Evolutionary conservation across 495 filamentous ascomycete genomes (phyloP).

Genomic region (Neurospora sp.): DNA sequence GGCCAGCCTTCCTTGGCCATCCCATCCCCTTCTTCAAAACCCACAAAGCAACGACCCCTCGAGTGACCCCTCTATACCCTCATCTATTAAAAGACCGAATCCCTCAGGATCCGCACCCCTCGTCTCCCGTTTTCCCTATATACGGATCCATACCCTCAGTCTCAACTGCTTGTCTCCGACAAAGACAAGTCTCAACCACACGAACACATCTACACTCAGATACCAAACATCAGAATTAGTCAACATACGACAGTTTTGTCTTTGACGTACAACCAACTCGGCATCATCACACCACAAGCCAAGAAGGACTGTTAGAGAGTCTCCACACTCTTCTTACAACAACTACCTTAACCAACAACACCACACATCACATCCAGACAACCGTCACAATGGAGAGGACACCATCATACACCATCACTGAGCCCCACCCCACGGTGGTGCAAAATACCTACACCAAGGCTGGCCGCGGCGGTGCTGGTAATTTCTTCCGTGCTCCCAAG

Average conservation of each 20-base stretch:
- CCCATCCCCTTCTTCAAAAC: neutral
- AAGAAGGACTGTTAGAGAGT: neutral
- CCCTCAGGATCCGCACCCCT: neutral
- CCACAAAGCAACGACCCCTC: neutral
- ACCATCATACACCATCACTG: slow-evolving; percentile 56
- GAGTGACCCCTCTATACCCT: neutral
- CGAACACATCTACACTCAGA: neutral
- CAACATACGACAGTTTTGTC: neutral
- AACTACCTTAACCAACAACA: slow-evolving; percentile 5
- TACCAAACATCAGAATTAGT: neutral
- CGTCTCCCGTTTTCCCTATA: neutral
- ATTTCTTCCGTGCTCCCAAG: slow-evolving; percentile 61
- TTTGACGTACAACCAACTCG: neutral
- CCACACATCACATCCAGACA: slow-evolving; percentile 17
- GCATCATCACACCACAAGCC: neutral
- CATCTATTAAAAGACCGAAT: neutral
- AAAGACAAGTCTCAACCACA: neutral
- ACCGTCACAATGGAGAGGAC: slow-evolving; percentile 20
- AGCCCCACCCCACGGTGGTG: slow-evolving; percentile 68
- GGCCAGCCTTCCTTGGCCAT: neutral
- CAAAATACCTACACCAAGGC: slow-evolving; percentile 56
- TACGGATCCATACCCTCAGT: neutral
- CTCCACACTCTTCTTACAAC: neutral
- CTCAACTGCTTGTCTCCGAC: neutral
- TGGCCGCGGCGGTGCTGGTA: slow-evolving; percentile 84